These are phyloP conservation scores for Rhytidiadelphus loreus DNA, from an alignment of 225 moss, liverwort and hornwort genomes.

Conservation along the genomic window DNA sequence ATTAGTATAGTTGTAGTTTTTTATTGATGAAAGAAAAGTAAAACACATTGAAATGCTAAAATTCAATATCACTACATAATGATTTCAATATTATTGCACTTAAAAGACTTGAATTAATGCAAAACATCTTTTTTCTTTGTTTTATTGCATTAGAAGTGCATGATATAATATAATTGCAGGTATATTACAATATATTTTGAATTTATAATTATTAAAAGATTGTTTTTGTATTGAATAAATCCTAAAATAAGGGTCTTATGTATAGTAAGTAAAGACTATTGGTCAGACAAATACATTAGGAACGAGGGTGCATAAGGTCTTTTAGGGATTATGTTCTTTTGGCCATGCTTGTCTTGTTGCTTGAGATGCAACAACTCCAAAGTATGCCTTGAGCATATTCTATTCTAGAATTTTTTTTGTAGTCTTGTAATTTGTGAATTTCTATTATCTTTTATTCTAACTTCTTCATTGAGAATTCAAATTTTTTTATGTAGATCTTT, in stretches of 20 bases:
- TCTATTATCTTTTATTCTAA: neutral
- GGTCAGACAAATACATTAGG: neutral
- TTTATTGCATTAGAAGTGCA: neutral
- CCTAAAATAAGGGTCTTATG: too few relatives aligned
- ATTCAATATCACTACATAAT: neutral
- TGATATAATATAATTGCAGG: too few relatives aligned
- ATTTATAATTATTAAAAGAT: neutral
- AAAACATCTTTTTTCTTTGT: neutral
- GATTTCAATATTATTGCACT: neutral
- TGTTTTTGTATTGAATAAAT: neutral
- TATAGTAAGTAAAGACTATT: neutral
- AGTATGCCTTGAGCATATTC: neutral
- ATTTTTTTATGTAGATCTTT: too few relatives aligned
- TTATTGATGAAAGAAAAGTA: neutral
- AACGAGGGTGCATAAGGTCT: neutral
- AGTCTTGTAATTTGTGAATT: neutral
- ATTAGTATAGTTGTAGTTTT: neutral
- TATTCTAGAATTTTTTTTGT: neutral
- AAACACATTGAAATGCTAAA: accelerated
- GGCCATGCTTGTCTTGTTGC: too few relatives aligned
- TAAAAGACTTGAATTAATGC: neutral
- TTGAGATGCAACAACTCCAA: neutral
- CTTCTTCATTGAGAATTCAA: neutral
- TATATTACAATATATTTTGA: neutral
- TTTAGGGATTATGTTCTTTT: neutral